Base-by-base conservation (phyloP, 306 rosid genomes). In the Styphnolobium japonicum region DNA sequence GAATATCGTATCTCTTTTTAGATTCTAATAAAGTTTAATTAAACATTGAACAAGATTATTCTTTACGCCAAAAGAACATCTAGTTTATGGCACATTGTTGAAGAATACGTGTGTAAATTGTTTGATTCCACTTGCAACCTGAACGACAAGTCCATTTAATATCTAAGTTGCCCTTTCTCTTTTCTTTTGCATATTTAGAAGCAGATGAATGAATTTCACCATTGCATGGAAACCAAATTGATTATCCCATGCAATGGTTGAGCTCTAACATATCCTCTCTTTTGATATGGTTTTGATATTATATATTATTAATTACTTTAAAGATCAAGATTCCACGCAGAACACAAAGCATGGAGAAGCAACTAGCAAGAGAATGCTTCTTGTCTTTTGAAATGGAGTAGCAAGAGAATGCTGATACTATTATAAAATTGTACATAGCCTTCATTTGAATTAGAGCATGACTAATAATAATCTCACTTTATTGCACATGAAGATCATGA, bases 371-470 rank as follows among this genome's bases (percentile, higher is more conserved):
- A 69, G 71, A 58, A 34, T 71, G 62, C 5, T 43, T 46, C 5
- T 33, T 29, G 0, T 0, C 3, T 46, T 75, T 12, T 75, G 4
- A 64, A 63, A 61, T 12, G 61, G 16, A 48, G 25, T 25, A 61
- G 11, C 39, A 56, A 43, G 48, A 48, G 73, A 72, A 65, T 65
- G 60, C 5, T 36, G 70, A 57, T 49, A 12, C 29, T 36, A 63
- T 56, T 66, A 57, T 25, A 73, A 57, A 3, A 72, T 6, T 8
- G 18, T 48, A 42, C 49, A 37, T 40, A 22, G 31, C 14, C n/a
- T 21, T 71, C 43, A 27, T 64, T 82, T 57, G 76, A 72, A 63
- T 55, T 37, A 18, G 80, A 57, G 5, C 43, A 14, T 45, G 73
- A 33, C 14, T 57, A 71, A 34, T 34, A 60, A 71, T 49, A 36